phyloP scores from a whole-genome alignment of 2,329 filamentous ascomycete species.

The Fusarium albosuccineum region DNA sequence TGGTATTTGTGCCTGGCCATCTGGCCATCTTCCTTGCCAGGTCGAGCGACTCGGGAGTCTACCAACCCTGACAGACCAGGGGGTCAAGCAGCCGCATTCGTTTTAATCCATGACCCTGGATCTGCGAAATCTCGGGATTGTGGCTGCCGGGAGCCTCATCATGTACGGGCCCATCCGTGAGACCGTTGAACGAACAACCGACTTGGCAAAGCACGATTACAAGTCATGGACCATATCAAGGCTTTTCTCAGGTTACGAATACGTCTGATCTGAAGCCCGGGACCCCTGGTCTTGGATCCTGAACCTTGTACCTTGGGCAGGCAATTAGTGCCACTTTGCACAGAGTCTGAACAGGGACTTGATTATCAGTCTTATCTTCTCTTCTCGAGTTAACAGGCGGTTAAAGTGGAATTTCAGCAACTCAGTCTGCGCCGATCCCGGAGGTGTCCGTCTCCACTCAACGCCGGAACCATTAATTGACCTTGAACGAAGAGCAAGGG shows the following conservation, averaged over 20 bases:
- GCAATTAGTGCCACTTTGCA: neutral
- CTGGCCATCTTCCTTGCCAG: conserved; percentile 18
- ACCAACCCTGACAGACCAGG: conserved; percentile 11
- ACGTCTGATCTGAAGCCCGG: neutral
- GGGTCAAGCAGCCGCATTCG: conserved; percentile 7
- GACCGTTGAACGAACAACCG: neutral
- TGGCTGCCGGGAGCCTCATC: conserved; percentile 18
- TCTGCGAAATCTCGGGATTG: conserved; percentile 23
- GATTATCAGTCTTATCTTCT: neutral
- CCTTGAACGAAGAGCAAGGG: conserved; percentile 1
- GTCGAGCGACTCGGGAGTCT: conserved; percentile 10
- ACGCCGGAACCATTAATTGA: conserved; percentile 4
- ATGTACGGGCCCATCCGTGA: conserved; percentile 1
- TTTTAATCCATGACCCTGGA: conserved; percentile 14
- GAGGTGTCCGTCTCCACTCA: conserved; percentile 28
- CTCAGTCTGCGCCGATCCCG: conserved; percentile 34
- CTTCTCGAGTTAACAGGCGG: conserved; percentile 7
- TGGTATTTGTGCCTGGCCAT: conserved; percentile 12
- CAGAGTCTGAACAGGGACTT: neutral
- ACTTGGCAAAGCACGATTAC: conserved; percentile 10
- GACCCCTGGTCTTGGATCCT: neutral
- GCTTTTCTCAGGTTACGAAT: neutral
- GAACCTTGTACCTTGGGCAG: neutral
- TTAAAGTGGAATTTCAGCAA: conserved; percentile 16
- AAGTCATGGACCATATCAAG: conserved; percentile 3